Evolutionary conservation across 164 flowering plant genomes (phyloP), one percentile per base, ranked within the genome.

Genomic region (Paratinospora sagittata): DNA sequence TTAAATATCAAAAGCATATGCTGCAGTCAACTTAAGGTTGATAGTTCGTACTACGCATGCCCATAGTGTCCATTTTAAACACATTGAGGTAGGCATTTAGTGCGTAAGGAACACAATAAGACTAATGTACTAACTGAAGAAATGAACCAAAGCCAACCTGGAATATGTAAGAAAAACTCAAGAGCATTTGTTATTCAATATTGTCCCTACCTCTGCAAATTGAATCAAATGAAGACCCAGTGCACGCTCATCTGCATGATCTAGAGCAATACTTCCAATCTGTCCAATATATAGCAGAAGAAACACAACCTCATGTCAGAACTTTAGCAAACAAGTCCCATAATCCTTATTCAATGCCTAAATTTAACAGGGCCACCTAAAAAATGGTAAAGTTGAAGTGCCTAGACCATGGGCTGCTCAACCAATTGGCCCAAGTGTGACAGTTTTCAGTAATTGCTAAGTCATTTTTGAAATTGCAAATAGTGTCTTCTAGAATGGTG

Each of bases 191-290:
- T 36, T 65, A 26, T 27, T n/a, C 55, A 33, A 65, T 47, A n/a
- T 39, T 39, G 57, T 47, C 63, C 49, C 74, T 77, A 90, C 97
- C 96, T 95, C 98, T 0, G 97, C 80, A 85, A 95, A 95, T 21
- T 81, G 96, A 55, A 92, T 90, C 80, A 95, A 77, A 79, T 92
- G 97, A 72, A 92, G 84, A n/a, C 90, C 97, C 74, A 95, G 73
- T 4, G 39, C 85, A 30, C 96, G 92, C 78, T 95, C 98, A 77
- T 85, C 91, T 1, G 76, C 78, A 79, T 90, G 92, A 67, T 74
- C 85, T 80, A 95, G 83, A 19, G 70, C 74, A 55, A 91, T 21
- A n/a, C 43, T 64, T 74, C 88, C 96, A n/a, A 71, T 83, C 98
- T 93, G 82, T 68, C 41, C 72, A 73, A 67, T 52, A 41, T 47